These are phyloP conservation scores for Microascus cirrosus DNA, from an alignment of 2,329 filamentous ascomycete genomes.

Conservation along the genomic window DNA sequence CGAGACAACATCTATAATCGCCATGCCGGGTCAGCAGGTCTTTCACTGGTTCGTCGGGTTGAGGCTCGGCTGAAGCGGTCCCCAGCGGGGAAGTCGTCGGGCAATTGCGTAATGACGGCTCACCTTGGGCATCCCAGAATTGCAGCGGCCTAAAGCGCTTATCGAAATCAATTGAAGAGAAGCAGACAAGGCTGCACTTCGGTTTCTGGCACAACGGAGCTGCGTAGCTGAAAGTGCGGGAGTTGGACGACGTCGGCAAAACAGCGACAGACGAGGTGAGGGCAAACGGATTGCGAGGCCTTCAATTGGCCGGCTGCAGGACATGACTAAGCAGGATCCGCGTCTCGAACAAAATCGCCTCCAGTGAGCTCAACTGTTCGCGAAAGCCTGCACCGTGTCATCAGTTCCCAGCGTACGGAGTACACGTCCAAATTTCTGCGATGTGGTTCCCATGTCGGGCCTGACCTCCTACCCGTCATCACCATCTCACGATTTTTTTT, in stretches of 20 bases:
- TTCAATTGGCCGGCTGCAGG: not conserved
- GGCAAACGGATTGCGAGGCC: not conserved
- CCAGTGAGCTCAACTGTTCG: not conserved
- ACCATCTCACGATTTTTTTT: slow-evolving; percentile 8
- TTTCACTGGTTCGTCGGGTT: not conserved
- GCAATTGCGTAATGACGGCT: not conserved
- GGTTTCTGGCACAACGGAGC: not conserved
- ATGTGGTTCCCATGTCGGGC: slow-evolving; percentile 1
- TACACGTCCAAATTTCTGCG: slow-evolving; percentile 3
- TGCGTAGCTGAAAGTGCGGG: not conserved
- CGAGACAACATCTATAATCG: slow-evolving; percentile 46
- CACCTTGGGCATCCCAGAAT: slow-evolving; percentile 1
- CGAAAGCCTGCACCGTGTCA: not conserved
- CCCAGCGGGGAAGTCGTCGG: not conserved
- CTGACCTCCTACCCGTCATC: slow-evolving; percentile 1
- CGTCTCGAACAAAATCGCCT: not conserved
- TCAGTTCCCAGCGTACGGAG: not conserved
- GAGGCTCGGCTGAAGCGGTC: not conserved
- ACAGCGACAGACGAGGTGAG: not conserved
- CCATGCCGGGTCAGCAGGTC: not conserved
- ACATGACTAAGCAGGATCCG: slow-evolving; percentile 1
- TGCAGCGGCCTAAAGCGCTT: not conserved
- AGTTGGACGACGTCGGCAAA: slow-evolving; percentile 4
- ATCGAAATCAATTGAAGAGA: not conserved
- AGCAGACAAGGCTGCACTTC: not conserved